These are phyloP conservation scores for Moesziomyces parantarcticus DNA, from an alignment of 1,284 basidiomycete genomes.

Conservation along the genomic window DNA sequence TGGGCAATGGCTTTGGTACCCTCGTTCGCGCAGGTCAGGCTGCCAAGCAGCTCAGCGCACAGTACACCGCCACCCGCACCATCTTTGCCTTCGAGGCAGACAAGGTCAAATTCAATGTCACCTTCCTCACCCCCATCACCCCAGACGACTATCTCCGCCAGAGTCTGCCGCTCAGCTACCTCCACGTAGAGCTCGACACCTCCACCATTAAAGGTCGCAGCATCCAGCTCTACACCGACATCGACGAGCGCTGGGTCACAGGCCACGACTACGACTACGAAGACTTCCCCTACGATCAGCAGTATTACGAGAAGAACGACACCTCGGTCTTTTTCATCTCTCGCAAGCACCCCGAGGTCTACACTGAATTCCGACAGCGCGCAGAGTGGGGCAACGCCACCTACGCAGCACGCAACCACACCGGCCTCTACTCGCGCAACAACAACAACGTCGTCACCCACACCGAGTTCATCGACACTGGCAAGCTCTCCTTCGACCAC, in stretches of 20 bases:
- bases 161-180: slow-evolving; percentile 63
- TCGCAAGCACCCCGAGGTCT: slow-evolving; percentile 55
- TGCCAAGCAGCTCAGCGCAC: slow-evolving; percentile 57
- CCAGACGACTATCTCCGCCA: slow-evolving; percentile 63
- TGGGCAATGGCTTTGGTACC: slow-evolving; percentile 63
- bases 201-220: slow-evolving; percentile 38
- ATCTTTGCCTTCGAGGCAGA: slow-evolving; percentile 63
- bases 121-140: slow-evolving; percentile 64
- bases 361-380: slow-evolving; percentile 63
- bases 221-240: slow-evolving; percentile 60
- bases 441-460: slow-evolving; percentile 64
- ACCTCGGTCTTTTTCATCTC: slow-evolving; percentile 54
- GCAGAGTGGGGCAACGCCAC: slow-evolving; percentile 65
- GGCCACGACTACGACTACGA: slow-evolving; percentile 64
- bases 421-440: slow-evolving; percentile 55
- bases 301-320: slow-evolving; percentile 49
- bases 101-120: slow-evolving; percentile 60
- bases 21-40: slow-evolving; percentile 50
- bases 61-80: slow-evolving; percentile 63
- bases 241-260: slow-evolving; percentile 63
- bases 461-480: slow-evolving; percentile 55
- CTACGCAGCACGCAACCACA: slow-evolving; percentile 56
- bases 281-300: slow-evolving; percentile 49
- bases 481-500: slow-evolving; percentile 57
- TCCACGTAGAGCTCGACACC: slow-evolving; percentile 58